Conservation (phyloP, 192 early-diverging fungal genomes). For the Mortierella hygrophila region DNA sequence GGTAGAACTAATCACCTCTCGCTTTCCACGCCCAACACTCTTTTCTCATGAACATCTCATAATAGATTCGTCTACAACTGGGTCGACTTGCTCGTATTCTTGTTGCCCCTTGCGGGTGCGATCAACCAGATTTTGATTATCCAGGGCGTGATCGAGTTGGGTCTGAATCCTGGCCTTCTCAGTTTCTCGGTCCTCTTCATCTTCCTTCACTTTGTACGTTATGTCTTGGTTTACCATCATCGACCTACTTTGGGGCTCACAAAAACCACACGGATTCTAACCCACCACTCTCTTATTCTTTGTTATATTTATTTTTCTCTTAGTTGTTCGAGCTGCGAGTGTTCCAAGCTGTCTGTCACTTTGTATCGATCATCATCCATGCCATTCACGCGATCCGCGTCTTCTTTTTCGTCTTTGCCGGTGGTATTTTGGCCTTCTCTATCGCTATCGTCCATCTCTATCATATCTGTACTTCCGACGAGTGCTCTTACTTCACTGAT, state of each 20-base stretch:
- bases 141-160: neutral
- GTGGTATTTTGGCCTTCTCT: neutral
- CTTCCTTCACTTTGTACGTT: conserved; percentile 26
- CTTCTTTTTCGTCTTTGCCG: conserved; percentile 15
- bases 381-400: neutral
- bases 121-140: conserved; percentile 1
- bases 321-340: conserved; percentile 19
- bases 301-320: neutral
- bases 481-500: neutral
- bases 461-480: neutral
- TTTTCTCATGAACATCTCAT: too few species aligned
- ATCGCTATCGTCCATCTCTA: conserved; percentile 5
- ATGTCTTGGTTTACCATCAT: neutral
- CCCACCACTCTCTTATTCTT: neutral
- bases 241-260: too few species aligned
- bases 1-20: too few species aligned
- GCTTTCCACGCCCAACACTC: too few species aligned
- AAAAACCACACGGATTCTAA: too few species aligned
- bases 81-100: conserved; percentile 2
- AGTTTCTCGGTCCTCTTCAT: conserved; percentile 30
- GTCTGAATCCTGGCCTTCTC: neutral
- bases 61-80: conserved; percentile 8
- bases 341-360: neutral
- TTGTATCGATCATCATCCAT: conserved; percentile 12
- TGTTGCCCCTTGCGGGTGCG: conserved; percentile 8